Evolutionary conservation across 2,329 filamentous ascomycete genomes (phyloP).

Genomic region (Phialophora macrospora): DNA sequence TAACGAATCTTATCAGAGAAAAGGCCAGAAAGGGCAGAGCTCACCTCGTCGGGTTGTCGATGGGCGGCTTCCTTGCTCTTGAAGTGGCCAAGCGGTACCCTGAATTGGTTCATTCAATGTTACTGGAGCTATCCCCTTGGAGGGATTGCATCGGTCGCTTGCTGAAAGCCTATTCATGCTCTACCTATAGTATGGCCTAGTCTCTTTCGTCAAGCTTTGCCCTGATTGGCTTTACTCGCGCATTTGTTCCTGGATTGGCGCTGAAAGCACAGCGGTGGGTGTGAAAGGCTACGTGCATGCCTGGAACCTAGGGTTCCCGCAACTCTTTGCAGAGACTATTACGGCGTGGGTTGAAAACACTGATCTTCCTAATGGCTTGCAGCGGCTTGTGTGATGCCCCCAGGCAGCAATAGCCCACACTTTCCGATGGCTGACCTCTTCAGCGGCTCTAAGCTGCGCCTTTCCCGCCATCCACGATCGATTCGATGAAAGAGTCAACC

Average conservation of each 20-base stretch:
- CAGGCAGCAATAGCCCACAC: neutral
- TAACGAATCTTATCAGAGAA: conserved; percentile 5
- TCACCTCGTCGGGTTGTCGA: conserved; percentile 16
- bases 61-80: conserved; percentile 11
- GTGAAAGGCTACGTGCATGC: conserved; percentile 12
- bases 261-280: conserved; percentile 14
- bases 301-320: conserved; percentile 13
- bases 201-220: conserved; percentile 5
- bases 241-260: conserved; percentile 7
- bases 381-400: conserved; percentile 1
- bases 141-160: conserved; percentile 6
- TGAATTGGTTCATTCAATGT: conserved; percentile 7
- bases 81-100: conserved; percentile 6
- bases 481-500: conserved; percentile 7
- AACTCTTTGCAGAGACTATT: conserved; percentile 17
- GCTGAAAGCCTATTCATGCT: conserved; percentile 10
- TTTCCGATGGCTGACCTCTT: neutral
- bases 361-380: conserved; percentile 3
- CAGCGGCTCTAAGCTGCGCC: neutral
- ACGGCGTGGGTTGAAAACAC: conserved; percentile 7
- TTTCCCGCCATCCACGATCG: neutral
- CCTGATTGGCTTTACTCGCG: neutral
- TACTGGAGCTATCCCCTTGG: conserved; percentile 17
- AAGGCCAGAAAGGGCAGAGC: conserved; percentile 7
- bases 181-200: conserved; percentile 3